phyloP scores from a whole-genome alignment of 2,329 filamentous ascomycete genomes.

The Thermomyces lanuginosus region DNA sequence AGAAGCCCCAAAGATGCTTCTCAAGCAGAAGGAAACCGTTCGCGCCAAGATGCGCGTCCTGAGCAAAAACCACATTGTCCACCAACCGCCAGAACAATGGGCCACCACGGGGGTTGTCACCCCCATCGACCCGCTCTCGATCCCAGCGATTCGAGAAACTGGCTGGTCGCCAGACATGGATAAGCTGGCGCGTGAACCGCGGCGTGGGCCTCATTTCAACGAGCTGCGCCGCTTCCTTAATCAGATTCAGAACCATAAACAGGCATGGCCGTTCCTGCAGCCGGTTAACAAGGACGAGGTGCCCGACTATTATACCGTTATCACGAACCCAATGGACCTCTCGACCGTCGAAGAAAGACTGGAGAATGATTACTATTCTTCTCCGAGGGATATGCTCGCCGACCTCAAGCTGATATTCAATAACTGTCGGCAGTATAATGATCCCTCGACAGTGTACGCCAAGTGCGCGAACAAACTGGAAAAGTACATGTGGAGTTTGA shows the following conservation, averaged over 20 bases:
- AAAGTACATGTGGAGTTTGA: conserved; percentile 88
- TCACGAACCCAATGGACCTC: conserved; percentile 92
- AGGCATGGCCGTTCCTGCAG: conserved; percentile 84
- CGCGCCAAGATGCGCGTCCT: conserved; percentile 88
- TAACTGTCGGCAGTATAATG: conserved; percentile 93
- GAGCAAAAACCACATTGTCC: conserved; percentile 71
- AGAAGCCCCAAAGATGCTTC: conserved; percentile 76
- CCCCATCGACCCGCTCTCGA: conserved; percentile 67
- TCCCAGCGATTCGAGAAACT: conserved; percentile 72
- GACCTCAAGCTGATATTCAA: conserved; percentile 81
- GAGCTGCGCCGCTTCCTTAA: conserved; percentile 82
- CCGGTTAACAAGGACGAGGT: conserved; percentile 93
- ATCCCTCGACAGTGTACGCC: conserved; percentile 81
- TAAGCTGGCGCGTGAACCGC: conserved; percentile 79
- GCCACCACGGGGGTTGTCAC: conserved; percentile 52
- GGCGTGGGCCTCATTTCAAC: conserved; percentile 91
- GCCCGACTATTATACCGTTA: conserved; percentile 93
- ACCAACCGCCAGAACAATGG: conserved; percentile 74
- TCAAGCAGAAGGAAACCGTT: conserved; percentile 92
- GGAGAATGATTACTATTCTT: conserved; percentile 78
- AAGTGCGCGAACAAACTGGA: conserved; percentile 87
- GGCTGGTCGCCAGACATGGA: conserved; percentile 98
- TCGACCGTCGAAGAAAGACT: conserved; percentile 90
- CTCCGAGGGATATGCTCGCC: conserved; percentile 76
- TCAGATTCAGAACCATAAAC: conserved; percentile 82